Evolutionary conservation across 805 yeast species (phyloP).

Genomic region (Hanseniaspora jakobsenii): DNA sequence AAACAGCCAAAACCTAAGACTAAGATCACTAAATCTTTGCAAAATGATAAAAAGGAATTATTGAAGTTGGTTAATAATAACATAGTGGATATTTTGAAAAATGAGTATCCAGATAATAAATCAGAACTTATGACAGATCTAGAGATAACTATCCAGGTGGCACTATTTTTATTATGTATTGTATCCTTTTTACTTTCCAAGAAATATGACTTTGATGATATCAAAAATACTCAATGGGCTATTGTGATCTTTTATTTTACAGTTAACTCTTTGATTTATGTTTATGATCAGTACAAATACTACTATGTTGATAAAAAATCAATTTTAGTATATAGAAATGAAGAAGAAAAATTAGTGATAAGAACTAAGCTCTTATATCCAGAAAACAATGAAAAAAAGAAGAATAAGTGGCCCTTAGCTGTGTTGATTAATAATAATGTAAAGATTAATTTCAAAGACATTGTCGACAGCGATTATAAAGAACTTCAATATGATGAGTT

Average conservation of each 20-base stretch:
- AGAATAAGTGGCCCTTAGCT: constrained; percentile 4
- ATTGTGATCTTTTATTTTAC: background rate
- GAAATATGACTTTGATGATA: constrained; percentile 3
- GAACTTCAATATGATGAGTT: background rate
- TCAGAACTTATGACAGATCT: background rate
- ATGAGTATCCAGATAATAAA: background rate
- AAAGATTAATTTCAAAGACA: background rate
- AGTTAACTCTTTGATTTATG: background rate
- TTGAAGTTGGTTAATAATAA: constrained; percentile 2
- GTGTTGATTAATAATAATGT: background rate
- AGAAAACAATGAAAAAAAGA: background rate
- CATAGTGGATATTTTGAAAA: background rate
- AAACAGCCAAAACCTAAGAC: background rate
- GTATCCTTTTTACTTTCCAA: background rate
- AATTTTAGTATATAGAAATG: background rate
- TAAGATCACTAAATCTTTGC: too few relatives aligned
- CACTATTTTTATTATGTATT: background rate
- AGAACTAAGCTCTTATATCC: background rate
- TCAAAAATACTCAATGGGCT: background rate
- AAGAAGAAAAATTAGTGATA: background rate
- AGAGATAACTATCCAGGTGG: background rate
- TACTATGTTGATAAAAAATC: constrained; percentile 2
- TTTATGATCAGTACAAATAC: background rate
- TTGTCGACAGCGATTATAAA: background rate
- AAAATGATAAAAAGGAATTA: background rate